phyloP scores from a whole-genome alignment of 306 rosid species.

The Abrus precatorius region DNA sequence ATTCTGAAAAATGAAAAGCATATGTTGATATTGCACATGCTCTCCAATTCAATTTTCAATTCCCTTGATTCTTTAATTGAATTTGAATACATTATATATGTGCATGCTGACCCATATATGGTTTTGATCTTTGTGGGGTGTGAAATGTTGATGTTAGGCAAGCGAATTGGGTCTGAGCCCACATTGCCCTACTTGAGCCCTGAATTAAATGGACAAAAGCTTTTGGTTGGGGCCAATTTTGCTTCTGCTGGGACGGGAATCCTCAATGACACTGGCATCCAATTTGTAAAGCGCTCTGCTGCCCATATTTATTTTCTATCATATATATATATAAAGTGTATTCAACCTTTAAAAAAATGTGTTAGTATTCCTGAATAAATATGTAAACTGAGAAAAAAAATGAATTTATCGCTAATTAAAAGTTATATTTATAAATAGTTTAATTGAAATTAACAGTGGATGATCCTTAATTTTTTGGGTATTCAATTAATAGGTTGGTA shows the following conservation, averaged over 20 bases:
- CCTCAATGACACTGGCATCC: slow-evolving; percentile 70
- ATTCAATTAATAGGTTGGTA: slow-evolving; percentile 43
- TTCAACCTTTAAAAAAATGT: too few species aligned
- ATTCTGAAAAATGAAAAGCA: too few species aligned
- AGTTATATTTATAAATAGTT: too few species aligned
- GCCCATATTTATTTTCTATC: background rate
- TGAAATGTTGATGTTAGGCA: slow-evolving; percentile 46
- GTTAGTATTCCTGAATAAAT: too few species aligned
- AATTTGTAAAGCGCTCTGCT: slow-evolving; percentile 48
- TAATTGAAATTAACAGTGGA: too few species aligned
- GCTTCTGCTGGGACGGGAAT: slow-evolving; percentile 78
- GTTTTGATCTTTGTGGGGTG: background rate
- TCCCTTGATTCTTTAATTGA: too few species aligned
- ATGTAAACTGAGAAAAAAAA: too few species aligned
- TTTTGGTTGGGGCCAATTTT: slow-evolving; percentile 70
- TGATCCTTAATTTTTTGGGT: background rate
- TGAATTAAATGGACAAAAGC: slow-evolving; percentile 51
- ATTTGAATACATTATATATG: too few species aligned
- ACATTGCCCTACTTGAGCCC: slow-evolving; percentile 64
- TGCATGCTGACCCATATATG: background rate
- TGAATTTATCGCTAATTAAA: too few species aligned
- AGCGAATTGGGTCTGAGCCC: slow-evolving; percentile 58
- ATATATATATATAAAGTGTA: too few species aligned
- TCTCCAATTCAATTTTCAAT: too few species aligned
- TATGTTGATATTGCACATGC: too few species aligned